A percentile compares a stretch with the other conserved stretches of the same genome.
Evolutionary conservation across 192 early-diverging fungal species (phyloP).

Genomic region (Podila verticillata): DNA sequence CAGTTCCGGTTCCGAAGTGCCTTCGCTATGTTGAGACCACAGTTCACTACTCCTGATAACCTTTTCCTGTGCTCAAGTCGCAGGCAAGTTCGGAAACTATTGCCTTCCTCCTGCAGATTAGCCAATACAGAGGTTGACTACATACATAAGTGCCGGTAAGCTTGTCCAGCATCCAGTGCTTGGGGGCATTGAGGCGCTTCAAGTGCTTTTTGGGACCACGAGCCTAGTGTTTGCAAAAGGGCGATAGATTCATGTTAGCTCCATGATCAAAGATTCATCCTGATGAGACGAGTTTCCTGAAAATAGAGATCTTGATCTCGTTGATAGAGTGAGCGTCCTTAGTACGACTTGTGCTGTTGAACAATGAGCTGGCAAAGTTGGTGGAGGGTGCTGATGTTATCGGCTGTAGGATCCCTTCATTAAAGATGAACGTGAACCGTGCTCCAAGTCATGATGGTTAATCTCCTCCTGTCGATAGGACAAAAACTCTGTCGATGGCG

Average conservation of each 20-base stretch:
- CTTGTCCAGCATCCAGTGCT: conserved; percentile 99
- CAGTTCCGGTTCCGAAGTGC: no score
- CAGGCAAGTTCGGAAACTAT: no score
- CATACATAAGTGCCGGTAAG: conserved; percentile 93
- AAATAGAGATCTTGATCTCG: no score
- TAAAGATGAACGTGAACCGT: no score
- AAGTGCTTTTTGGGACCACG: conserved; percentile 99
- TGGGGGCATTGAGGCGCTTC: conserved; percentile 98
- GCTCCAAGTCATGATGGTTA: no score
- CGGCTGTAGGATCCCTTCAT: no score
- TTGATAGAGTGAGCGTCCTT: neutral
- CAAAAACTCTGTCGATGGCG: no score
- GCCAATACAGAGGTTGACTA: neutral
- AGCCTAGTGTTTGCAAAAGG: conserved; percentile 59
- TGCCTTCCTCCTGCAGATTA: neutral
- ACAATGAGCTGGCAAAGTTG: neutral
- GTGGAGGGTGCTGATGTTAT: no score
- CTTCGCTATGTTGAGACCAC: no score
- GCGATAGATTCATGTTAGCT: conserved; percentile 3
- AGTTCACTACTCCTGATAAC: no score
- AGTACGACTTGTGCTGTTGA: neutral
- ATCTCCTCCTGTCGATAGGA: no score
- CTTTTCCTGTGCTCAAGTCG: no score
- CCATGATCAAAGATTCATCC: conserved; percentile 1
- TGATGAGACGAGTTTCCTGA: conserved; percentile 5